Conservation (phyloP, 2,329 filamentous ascomycete genomes). For the Aspergillus flavus region DNA sequence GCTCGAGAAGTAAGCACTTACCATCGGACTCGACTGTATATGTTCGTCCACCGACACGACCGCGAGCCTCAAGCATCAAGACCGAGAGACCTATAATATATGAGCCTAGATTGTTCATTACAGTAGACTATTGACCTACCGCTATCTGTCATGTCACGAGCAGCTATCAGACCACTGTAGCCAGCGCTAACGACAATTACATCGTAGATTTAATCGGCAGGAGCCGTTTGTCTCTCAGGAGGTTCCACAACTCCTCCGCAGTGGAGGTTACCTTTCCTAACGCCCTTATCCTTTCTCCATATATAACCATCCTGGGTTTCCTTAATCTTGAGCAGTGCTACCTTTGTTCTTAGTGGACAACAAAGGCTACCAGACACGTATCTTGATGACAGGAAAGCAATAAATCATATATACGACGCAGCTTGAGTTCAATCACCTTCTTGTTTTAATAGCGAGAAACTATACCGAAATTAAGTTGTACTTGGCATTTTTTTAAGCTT, state of each 20-base stretch:
- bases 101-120: background rate
- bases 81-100: conserved; percentile 6
- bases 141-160: conserved; percentile 29
- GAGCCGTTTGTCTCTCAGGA: background rate
- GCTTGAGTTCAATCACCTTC: too few species aligned
- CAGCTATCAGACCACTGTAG: conserved; percentile 35
- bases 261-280: background rate
- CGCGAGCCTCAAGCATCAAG: conserved; percentile 50
- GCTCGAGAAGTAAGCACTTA: background rate
- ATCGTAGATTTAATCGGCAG: conserved; percentile 16
- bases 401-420: background rate
- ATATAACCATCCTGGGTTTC: conserved; percentile 6
- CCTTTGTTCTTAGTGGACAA: background rate
- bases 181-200: conserved; percentile 36
- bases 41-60: conserved; percentile 50
- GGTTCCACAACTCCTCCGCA: conserved; percentile 11
- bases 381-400: background rate
- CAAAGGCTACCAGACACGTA: background rate
- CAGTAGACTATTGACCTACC: background rate
- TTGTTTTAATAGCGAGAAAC: background rate
- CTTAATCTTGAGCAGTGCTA: background rate
- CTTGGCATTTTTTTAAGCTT: background rate
- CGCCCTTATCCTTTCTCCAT: background rate
- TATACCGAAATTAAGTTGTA: background rate
- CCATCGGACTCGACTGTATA: conserved; percentile 11